Percentiles rank a stretch among this genome's conserved stretches.
Evolutionary conservation across 495 filamentous ascomycete species (phyloP).

Genomic region (Penicillium salamii): DNA sequence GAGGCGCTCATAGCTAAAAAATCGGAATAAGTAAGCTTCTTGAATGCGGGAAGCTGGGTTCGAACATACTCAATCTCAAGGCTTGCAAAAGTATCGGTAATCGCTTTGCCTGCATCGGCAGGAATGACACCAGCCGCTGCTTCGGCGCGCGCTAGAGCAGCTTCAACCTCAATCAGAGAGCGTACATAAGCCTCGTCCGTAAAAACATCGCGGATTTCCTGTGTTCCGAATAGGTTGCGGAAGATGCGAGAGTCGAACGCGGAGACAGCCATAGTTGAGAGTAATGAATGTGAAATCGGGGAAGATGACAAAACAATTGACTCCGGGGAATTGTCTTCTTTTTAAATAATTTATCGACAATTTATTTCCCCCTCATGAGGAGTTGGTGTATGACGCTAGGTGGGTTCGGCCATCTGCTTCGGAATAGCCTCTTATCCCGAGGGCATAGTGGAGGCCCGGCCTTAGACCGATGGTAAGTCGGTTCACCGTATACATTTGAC

Average conservation of each 20-base stretch:
- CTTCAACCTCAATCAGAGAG: conserved; percentile 25
- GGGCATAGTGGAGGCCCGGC: no score
- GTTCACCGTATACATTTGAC: no score
- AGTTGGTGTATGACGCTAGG: no score
- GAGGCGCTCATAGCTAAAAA: conserved; percentile 10
- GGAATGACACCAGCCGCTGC: conserved; percentile 40
- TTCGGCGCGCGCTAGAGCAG: conserved; percentile 45
- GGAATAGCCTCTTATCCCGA: no score
- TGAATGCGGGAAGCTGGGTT: conserved; percentile 12
- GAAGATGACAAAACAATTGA: no score
- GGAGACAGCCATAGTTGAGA: background rate
- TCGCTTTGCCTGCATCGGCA: conserved; percentile 29
- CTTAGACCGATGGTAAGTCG: no score
- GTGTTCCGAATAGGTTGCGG: conserved; percentile 15
- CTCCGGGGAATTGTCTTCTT: no score
- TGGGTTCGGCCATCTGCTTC: no score
- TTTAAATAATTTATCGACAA: no score
- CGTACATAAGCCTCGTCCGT: conserved; percentile 17
- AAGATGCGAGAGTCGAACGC: background rate
- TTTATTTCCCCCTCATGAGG: no score
- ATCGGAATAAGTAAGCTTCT: no score
- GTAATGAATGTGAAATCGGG: no score
- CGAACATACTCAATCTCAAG: conserved; percentile 18
- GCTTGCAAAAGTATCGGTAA: conserved; percentile 26
- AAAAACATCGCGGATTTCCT: conserved; percentile 18